phyloP scores from a whole-genome alignment of 305 asterid genomes.

The Stenogyne calaminthoides region DNA sequence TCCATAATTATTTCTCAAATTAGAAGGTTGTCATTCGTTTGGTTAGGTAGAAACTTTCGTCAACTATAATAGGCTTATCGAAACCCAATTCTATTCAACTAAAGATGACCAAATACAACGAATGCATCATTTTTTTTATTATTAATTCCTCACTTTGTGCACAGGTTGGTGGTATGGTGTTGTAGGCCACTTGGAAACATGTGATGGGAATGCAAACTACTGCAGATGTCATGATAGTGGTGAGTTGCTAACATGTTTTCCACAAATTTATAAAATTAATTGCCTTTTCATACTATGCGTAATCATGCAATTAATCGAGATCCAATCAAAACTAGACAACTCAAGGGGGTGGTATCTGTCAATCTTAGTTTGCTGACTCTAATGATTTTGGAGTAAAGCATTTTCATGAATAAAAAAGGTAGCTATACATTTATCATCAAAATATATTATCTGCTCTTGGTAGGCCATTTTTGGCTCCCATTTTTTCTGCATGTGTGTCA shows the following conservation, averaged over 20 bases:
- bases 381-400: conserved; percentile 22
- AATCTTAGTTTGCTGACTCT: conserved; percentile 21
- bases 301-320: conserved; percentile 1
- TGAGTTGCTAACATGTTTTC: conserved; percentile 48
- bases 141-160: conserved; percentile 34
- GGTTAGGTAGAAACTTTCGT: conserved; percentile 35
- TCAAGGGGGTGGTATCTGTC: conserved; percentile 1
- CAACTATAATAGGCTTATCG: conserved; percentile 22
- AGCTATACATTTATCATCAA: conserved; percentile 34
- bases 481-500: conserved; percentile 51
- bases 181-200: conserved; percentile 92
- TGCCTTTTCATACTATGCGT: conserved; percentile 13
- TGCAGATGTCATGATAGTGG: conserved; percentile 81
- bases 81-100: conserved; percentile 24
- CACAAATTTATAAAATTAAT: background rate
- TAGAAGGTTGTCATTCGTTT: conserved; percentile 14
- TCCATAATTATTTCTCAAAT: conserved; percentile 16
- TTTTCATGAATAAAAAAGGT: conserved; percentile 31
- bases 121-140: conserved; percentile 30
- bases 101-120: conserved; percentile 36
- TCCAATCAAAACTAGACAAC: conserved; percentile 3
- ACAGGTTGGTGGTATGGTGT: conserved; percentile 99
- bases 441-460: conserved; percentile 31
- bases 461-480: conserved; percentile 52
- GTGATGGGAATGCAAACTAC: conserved; percentile 68